Percentiles rank a stretch among this genome's conserved stretches.
phyloP scores from a whole-genome alignment of 495 filamentous ascomycete genomes.

The Lasiosphaeria miniovina region DNA sequence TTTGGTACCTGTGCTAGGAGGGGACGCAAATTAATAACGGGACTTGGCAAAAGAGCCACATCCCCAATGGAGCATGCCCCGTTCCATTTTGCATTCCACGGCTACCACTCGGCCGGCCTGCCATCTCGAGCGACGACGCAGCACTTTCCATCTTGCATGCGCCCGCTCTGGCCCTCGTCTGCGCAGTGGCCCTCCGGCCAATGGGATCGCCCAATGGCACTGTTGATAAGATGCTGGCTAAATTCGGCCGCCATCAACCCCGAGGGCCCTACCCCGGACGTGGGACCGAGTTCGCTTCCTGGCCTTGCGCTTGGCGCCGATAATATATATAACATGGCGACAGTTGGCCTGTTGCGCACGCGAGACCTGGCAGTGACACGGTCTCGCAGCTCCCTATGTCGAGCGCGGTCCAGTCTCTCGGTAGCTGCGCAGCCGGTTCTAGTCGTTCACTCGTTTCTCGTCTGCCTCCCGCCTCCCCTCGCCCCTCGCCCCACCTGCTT shows the following conservation, averaged over 20 bases:
- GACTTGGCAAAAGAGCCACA: slow-evolving; percentile 19
- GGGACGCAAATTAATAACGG: slow-evolving; percentile 24
- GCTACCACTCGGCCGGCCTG: slow-evolving; percentile 27
- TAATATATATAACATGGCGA: slow-evolving; percentile 15
- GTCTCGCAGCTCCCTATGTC: slow-evolving; percentile 9
- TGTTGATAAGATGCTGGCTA: slow-evolving; percentile 31
- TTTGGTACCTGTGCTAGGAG: slow-evolving; percentile 15
- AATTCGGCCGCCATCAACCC: slow-evolving; percentile 27
- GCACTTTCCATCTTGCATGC: slow-evolving; percentile 14
- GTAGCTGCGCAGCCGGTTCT: slow-evolving; percentile 5
- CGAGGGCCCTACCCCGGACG: slow-evolving; percentile 7
- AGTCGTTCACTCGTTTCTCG: slow-evolving; percentile 15
- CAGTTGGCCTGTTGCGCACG: not conserved
- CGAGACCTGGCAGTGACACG: slow-evolving; percentile 3
- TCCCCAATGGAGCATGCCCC: slow-evolving; percentile 11
- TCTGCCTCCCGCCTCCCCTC: not conserved
- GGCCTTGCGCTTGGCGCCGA: not conserved
- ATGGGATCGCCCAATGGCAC: slow-evolving; percentile 23
- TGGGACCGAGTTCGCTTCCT: slow-evolving; percentile 1
- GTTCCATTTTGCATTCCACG: slow-evolving; percentile 25
- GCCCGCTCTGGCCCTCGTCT: slow-evolving; percentile 1
- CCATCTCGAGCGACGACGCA: slow-evolving; percentile 25
- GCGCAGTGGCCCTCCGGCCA: slow-evolving; percentile 15
- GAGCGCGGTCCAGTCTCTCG: slow-evolving; percentile 14
- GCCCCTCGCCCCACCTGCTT: not conserved